Evolutionary conservation across 106 monocot genomes (phyloP).

Genomic region (Acorus gramineus): DNA sequence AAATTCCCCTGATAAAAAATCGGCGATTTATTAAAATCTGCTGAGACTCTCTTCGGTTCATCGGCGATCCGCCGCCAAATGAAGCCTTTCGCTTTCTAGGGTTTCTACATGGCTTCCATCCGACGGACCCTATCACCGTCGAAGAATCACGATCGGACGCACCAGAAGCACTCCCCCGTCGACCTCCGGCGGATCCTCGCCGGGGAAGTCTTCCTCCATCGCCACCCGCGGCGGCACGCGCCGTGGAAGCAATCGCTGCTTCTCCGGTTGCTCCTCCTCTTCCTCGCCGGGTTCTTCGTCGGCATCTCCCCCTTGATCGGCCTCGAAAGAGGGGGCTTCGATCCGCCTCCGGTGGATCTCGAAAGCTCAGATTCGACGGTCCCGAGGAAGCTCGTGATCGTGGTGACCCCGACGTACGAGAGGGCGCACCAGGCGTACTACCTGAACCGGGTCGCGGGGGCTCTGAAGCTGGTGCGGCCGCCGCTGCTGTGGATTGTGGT

Average conservation of each 20-base stretch:
- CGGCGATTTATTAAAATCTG: no score
- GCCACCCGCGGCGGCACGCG: conserved; percentile 2
- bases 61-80: no score
- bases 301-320: conserved; percentile 33
- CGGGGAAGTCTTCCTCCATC: not conserved
- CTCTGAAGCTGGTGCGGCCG: conserved; percentile 47
- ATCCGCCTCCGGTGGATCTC: not conserved
- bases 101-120: conserved; percentile 26
- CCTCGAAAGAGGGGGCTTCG: conserved; percentile 7
- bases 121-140: conserved; percentile 22
- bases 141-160: not conserved
- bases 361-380: not conserved
- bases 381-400: conserved; percentile 46
- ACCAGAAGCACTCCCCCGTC: not conserved
- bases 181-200: conserved; percentile 3
- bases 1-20: no score
- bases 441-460: conserved; percentile 49
- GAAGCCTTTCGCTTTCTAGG: no score
- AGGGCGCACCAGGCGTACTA: conserved; percentile 67
- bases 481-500: conserved; percentile 83
- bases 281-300: conserved; percentile 29
- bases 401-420: conserved; percentile 80
- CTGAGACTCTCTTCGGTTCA: not conserved
- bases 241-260: not conserved
- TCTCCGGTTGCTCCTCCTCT: conserved; percentile 22